phyloP scores from a whole-genome alignment of 2,329 filamentous ascomycete genomes.

The Fusarium sororula region DNA sequence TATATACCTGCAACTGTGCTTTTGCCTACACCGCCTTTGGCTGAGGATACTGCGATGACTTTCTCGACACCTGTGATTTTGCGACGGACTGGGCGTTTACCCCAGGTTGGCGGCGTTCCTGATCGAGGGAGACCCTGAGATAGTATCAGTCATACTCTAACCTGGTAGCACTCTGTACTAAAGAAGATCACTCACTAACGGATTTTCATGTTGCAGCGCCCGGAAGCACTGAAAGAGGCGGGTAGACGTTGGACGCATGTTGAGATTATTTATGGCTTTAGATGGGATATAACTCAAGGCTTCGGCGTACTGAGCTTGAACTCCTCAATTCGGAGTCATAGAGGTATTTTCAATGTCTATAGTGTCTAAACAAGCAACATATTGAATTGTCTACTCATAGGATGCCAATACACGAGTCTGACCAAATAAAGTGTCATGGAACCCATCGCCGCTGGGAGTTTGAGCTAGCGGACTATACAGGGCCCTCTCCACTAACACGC shows the following conservation, averaged over 20 bases:
- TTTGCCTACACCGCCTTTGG: slow-evolving; percentile 98
- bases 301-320: neutral
- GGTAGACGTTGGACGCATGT: slow-evolving; percentile 51
- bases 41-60: slow-evolving; percentile 95
- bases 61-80: slow-evolving; percentile 87
- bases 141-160: neutral
- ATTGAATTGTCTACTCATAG: neutral
- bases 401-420: neutral
- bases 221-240: slow-evolving; percentile 49
- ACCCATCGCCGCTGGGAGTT: neutral
- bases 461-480: slow-evolving; percentile 14
- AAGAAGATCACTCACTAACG: slow-evolving; percentile 65
- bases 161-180: neutral
- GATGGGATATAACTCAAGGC: neutral
- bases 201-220: slow-evolving; percentile 78
- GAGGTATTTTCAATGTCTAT: neutral
- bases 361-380: neutral
- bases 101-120: slow-evolving; percentile 64
- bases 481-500: slow-evolving; percentile 6
- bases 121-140: slow-evolving; percentile 83
- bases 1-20: slow-evolving; percentile 83
- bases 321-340: neutral
- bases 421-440: slow-evolving; percentile 12
- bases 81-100: slow-evolving; percentile 81
- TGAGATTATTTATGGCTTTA: slow-evolving; percentile 2